A percentile compares a stretch with the other conserved stretches of the same genome.
These are phyloP conservation scores for Ballota nigra DNA, from an alignment of 257 asterid genomes.

Conservation along the genomic window DNA sequence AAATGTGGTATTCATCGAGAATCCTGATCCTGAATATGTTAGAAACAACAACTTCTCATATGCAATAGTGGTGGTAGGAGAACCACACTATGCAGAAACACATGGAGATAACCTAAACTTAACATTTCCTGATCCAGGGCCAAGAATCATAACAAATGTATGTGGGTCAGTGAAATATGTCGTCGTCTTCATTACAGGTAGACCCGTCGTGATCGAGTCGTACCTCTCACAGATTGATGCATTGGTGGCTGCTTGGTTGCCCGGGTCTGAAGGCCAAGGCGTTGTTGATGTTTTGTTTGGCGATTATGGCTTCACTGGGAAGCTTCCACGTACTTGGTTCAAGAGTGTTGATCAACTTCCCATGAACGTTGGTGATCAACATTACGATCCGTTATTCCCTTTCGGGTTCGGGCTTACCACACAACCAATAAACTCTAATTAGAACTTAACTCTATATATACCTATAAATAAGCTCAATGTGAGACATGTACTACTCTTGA, in stretches of 20 bases:
- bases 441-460: neutral
- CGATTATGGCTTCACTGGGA: constrained; percentile 36
- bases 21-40: constrained; percentile 31
- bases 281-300: constrained; percentile 42
- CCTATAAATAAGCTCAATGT: neutral
- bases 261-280: constrained; percentile 50
- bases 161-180: constrained; percentile 39
- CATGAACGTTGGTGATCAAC: constrained; percentile 43
- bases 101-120: constrained; percentile 42
- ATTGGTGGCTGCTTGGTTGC: constrained; percentile 47
- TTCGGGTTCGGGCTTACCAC: constrained; percentile 41
- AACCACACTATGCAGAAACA: constrained; percentile 40
- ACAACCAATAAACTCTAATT: neutral
- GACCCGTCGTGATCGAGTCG: constrained; percentile 43
- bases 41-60: constrained; percentile 31
- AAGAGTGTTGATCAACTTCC: constrained; percentile 47
- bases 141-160: constrained; percentile 27
- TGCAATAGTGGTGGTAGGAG: constrained; percentile 51
- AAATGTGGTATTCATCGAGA: constrained; percentile 23
- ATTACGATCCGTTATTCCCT: constrained; percentile 40
- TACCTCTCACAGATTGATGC: constrained; percentile 31
- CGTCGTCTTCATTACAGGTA: constrained; percentile 40
- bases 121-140: constrained; percentile 38
- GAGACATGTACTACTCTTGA: neutral
- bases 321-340: constrained; percentile 42